Evolutionary conservation across 495 filamentous ascomycete species (phyloP).

Genomic region (Astrothelium macrocarpum): DNA sequence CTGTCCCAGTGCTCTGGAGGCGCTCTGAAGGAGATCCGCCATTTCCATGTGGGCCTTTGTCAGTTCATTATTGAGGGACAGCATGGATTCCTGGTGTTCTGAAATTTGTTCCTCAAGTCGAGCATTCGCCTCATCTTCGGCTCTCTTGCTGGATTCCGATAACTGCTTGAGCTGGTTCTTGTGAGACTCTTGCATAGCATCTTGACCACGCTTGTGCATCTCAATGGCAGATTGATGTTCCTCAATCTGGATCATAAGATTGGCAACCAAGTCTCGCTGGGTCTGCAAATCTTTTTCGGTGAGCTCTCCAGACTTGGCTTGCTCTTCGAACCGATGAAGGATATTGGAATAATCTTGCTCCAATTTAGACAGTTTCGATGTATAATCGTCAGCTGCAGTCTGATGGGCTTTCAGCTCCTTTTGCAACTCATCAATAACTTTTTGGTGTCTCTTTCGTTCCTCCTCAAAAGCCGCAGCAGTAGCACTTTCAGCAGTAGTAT

Average conservation of each 20-base stretch:
- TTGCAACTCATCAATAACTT: conserved; percentile 56
- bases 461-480: conserved; percentile 36
- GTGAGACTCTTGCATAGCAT: conserved; percentile 46
- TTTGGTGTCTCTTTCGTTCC: conserved; percentile 51
- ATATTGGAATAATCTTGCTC: conserved; percentile 38
- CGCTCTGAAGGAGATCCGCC: conserved; percentile 45
- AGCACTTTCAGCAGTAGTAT: conserved; percentile 30
- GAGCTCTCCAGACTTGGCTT: conserved; percentile 34
- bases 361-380: conserved; percentile 35
- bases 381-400: conserved; percentile 37
- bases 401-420: conserved; percentile 73
- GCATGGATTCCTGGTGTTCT: conserved; percentile 50
- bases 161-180: conserved; percentile 42
- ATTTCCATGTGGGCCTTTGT: conserved; percentile 60
- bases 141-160: conserved; percentile 37
- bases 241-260: conserved; percentile 38
- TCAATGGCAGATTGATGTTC: conserved; percentile 47
- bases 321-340: conserved; percentile 41
- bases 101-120: conserved; percentile 27
- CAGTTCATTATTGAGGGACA: conserved; percentile 57
- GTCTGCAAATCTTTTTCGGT: conserved; percentile 35
- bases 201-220: conserved; percentile 44
- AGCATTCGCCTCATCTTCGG: conserved; percentile 14
- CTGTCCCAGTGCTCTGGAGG: conserved; percentile 42
- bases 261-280: conserved; percentile 34